Evolutionary conservation across 495 filamentous ascomycete genomes (phyloP).

Genomic region (Tuber brumale): DNA sequence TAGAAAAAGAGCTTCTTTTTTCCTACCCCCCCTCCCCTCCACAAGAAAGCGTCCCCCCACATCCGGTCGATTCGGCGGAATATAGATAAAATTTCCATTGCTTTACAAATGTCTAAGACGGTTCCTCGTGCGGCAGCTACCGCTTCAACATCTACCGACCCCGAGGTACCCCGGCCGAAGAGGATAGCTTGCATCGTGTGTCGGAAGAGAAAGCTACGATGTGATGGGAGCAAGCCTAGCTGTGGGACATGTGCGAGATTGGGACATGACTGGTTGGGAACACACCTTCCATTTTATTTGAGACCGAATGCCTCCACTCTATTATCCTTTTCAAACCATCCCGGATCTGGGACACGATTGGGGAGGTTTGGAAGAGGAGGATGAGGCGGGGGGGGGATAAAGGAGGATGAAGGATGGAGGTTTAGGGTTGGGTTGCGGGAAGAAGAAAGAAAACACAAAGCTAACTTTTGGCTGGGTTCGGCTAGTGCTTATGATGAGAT

Average conservation of each 20-base stretch:
- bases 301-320: neutral
- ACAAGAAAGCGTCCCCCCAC: neutral
- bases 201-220: conserved; percentile 83
- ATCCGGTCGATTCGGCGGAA: neutral
- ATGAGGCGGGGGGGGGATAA: neutral
- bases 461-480: conserved; percentile 14
- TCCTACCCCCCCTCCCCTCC: neutral
- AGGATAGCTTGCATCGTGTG: conserved; percentile 96
- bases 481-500: conserved; percentile 83
- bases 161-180: conserved; percentile 68
- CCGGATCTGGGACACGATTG: neutral
- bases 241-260: conserved; percentile 89
- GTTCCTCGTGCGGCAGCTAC: conserved; percentile 10
- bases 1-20: neutral
- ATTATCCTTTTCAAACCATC: neutral
- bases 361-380: neutral
- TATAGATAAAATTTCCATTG: neutral
- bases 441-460: neutral
- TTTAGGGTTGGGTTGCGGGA: neutral
- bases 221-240: conserved; percentile 69
- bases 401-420: neutral
- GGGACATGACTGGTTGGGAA: conserved; percentile 61
- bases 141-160: conserved; percentile 11
- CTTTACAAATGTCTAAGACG: neutral
- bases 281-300: neutral